Base-by-base conservation (phyloP, 106 monocot species). In the Phalaenopsis equestris region DNA sequence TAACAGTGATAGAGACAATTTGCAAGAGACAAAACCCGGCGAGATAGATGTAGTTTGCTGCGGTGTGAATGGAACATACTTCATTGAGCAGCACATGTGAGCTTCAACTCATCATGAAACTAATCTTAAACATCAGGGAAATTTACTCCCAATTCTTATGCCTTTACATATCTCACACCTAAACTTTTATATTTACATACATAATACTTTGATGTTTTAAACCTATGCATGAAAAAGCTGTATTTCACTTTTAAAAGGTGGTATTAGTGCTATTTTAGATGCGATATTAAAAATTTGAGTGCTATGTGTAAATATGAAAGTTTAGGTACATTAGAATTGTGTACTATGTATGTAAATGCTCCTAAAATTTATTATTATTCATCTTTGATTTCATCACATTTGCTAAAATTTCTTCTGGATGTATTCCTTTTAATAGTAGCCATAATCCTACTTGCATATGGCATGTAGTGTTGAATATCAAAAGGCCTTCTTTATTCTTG, bases 71-170 rank as follows among this genome's bases (percentile, higher is more conserved):
- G 99, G 89, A 36, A 81, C 86, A 49, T 99, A 99, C 80, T 80
- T 99, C 37, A 82, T 82, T 9, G 82, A 87, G 18, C 80, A 91
- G 83, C 89, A 95, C 81, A 43, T 91, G 99, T 99, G 91, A 93
- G 93, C 58, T 80, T 85, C 70, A 78, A 68, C 47, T 74, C 74
- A 18, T 42, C 30, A 30, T 24, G 19, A 18, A 24, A 12, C 70
- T 21, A 70, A 36, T 11, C 37, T 70, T 70, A 36, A 38, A 24
- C 21, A 11, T 45, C 6, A 4, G 43, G 43, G 43, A 45, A 6
- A 45, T 45, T 45, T 45, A 45, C 43, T 4, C 43, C 3, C 43
- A 45, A 45, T 45, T 45, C 43, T 45, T 6, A 45, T 45, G 43
- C 1, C 3, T 45, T 45, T 45, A 45, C 43, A 45, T 45, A 45